Base-by-base conservation (phyloP, 208 protist species). In the Sergeia podlipaevii region DNA sequence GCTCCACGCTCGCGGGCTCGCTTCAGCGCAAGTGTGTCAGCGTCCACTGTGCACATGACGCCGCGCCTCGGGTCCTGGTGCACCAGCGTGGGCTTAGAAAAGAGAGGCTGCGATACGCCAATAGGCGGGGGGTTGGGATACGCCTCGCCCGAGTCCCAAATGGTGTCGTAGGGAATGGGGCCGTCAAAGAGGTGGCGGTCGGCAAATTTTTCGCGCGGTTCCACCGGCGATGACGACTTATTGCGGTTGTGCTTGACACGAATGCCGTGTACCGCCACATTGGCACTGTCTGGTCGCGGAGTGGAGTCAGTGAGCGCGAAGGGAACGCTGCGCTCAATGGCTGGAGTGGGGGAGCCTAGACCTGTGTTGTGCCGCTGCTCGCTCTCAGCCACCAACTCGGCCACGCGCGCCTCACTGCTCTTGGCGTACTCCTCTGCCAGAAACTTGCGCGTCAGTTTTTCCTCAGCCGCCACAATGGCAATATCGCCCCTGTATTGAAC, bases 81-180 rank as follows among this genome's bases (percentile, higher is more conserved):
- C 15, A 85, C 61, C 13, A 80, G 52, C 2, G 34, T 52, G 10
- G 60, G 74, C 37, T 51, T 55, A 41, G 41, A 36, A 56, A 55
- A 80, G 56, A 73, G 28, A 30, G 47, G 41, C 39, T 55, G 33
- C 8, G 58, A 65, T 49, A 85, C 77, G 18, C 85, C 85, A 30
- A 86, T 65, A 20, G 66, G 48, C 1, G 85, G 85, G 4, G 85
- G 85, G 11, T 75, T 60, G 4, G 85, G 80, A 58, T 92, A 92
- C 8, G 62, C 69, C 32, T 75, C 53, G 1, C 60, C 33, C 2
- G 80, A 79, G 15, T 75, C 47, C 27, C 53, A 24, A 4, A 65
- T 53, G 18, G 65, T 66, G 63, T 88, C 77, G 52, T 70, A 80
- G 33, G 39, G 7, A 7, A 30, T 41, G 2, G 65, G 66, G 11